These are phyloP conservation scores for Plantago lanceolata DNA, from an alignment of 305 asterid species.

Conservation along the genomic window DNA sequence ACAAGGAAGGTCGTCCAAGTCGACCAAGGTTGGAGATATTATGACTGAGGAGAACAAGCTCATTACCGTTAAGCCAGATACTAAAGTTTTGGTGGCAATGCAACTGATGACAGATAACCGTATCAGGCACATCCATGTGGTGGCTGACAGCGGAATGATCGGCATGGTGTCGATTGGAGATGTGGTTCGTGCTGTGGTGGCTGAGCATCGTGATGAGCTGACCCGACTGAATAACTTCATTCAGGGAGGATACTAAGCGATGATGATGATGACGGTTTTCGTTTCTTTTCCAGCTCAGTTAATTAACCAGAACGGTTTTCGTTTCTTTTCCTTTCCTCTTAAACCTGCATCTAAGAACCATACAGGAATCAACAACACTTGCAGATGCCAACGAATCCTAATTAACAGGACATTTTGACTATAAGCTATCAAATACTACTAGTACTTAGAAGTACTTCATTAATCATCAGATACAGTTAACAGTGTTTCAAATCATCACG, in stretches of 20 bases:
- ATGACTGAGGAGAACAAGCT: conserved; percentile 99
- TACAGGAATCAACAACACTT: neutral
- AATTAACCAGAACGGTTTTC: too few species aligned
- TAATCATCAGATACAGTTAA: neutral
- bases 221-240: conserved; percentile 82
- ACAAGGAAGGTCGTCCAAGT: conserved; percentile 95
- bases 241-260: conserved; percentile 84
- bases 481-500: neutral
- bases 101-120: conserved; percentile 97
- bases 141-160: conserved; percentile 60
- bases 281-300: too few species aligned
- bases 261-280: conserved; percentile 41
- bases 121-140: conserved; percentile 95
- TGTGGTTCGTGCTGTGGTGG: conserved; percentile 94
- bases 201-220: conserved; percentile 84
- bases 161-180: conserved; percentile 99
- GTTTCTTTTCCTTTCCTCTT: too few species aligned
- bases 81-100: conserved; percentile 95
- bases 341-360: too few species aligned
- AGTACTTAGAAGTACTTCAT: too few species aligned
- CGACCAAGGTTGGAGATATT: conserved; percentile 95
- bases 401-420: neutral
- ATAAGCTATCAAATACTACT: neutral
- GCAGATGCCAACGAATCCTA: neutral
- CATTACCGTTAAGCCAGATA: conserved; percentile 80